Percentiles rank a stretch among this genome's conserved stretches.
Conservation (phyloP, 192 early-diverging fungal species). For the Glomus cerebriforme region DNA sequence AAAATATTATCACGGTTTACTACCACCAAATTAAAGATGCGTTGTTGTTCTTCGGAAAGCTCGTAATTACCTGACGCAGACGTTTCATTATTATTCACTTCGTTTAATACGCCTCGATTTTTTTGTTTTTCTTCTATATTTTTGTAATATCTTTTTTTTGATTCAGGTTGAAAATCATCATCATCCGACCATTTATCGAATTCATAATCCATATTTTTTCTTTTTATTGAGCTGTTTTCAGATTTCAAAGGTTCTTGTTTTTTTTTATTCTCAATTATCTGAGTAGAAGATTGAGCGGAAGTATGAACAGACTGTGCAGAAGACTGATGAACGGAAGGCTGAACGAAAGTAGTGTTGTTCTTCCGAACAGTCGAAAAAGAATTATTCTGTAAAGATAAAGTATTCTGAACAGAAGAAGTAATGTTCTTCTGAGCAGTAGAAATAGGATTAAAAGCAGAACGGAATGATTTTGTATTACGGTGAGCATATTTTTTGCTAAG, state of each 20-base stretch:
- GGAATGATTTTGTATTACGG: neutral
- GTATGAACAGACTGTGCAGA: too few species aligned
- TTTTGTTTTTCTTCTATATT: neutral
- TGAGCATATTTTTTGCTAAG: neutral
- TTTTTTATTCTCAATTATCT: neutral
- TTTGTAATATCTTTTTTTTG: neutral
- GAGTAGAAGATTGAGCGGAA: too few species aligned
- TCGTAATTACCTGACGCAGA: neutral
- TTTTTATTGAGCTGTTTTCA: neutral
- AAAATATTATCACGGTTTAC: constrained; percentile 47
- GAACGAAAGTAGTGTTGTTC: too few species aligned
- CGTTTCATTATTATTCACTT: neutral
- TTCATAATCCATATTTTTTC: neutral
- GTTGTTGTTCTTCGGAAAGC: constrained; percentile 33
- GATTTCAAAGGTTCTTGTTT: neutral
- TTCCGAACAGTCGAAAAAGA: neutral
- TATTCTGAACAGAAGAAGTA: neutral
- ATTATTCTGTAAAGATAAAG: neutral
- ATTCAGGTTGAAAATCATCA: neutral
- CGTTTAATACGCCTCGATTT: neutral
- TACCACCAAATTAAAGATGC: constrained; percentile 43
- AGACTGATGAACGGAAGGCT: too few species aligned
- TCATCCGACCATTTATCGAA: neutral
- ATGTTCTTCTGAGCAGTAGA: neutral
- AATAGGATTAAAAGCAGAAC: neutral